Base-by-base conservation (phyloP, 805 yeast species). In the Candida peoriensis region DNA sequence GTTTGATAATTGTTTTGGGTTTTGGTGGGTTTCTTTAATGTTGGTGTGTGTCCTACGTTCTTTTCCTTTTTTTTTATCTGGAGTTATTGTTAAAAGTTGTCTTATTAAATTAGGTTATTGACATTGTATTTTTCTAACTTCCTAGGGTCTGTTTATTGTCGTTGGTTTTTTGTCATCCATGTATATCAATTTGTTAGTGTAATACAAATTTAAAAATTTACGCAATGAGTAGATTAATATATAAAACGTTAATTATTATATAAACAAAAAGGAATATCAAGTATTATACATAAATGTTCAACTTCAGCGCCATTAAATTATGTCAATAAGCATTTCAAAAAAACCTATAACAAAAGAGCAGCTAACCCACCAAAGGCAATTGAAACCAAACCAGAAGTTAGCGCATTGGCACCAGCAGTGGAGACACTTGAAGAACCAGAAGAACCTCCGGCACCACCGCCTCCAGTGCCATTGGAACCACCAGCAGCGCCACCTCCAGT, bases 311-410 rank as follows among this genome's bases (percentile, higher is more conserved):
- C n/a, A n/a, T n/a, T n/a, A n/a, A n/a, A n/a, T n/a, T n/a, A n/a
- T n/a, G n/a, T n/a, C n/a, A n/a, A n/a, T n/a, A n/a, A n/a, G 14
- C 4, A 29, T 7, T 4, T 17, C 12, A 17, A 21, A 12, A 15
- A n/a, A 6, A n/a, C 16, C 39, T 29, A 47, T 14, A 50, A 30
- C 36, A 48, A 28, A 14, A 49, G 33, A 17, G 54, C 55, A 41
- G 38, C 47, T 23, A 37, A 36, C 28, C 41, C 51, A 32, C 48
- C 54, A 36, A 33, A 45, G 32, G 36, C 50, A 33, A 38, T 46
- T 20, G 46, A 38, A 24, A 42, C 17, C n/a, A 43, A 20, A 33
- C 48, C 45, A 22, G 46, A 41, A 13, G 24, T 27, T 32, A 34
- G 36, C 10, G 30, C 37, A 23, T 40, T 37, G 20, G 50, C 55